Evolutionary conservation across 768 basidiomycete genomes (phyloP).

Genomic region (Naganishia vaughanmartiniae): DNA sequence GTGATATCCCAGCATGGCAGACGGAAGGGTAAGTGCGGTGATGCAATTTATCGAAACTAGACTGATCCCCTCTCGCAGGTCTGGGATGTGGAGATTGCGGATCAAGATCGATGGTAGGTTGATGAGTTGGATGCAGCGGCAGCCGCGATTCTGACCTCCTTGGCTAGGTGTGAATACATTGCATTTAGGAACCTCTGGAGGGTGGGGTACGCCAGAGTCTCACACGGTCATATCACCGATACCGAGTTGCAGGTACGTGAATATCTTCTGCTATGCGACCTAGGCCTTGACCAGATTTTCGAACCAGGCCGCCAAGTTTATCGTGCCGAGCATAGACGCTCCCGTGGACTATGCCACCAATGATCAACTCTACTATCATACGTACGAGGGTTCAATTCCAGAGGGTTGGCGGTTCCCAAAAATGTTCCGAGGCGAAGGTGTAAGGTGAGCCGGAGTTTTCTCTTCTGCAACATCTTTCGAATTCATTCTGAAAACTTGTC

Average conservation of each 20-base stretch:
- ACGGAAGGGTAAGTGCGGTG: constrained; percentile 41
- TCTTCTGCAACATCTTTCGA: neutral
- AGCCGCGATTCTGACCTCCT: constrained; percentile 64
- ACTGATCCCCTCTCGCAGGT: constrained; percentile 58
- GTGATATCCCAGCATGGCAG: constrained; percentile 26
- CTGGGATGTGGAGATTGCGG: constrained; percentile 22
- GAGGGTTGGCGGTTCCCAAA: constrained; percentile 52
- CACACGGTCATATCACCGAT: constrained; percentile 79
- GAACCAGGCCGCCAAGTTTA: constrained; percentile 71
- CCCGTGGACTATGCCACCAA: constrained; percentile 62
- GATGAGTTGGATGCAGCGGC: neutral
- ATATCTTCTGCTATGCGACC: neutral
- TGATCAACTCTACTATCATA: constrained; percentile 66
- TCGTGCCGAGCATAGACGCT: constrained; percentile 64
- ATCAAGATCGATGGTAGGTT: constrained; percentile 30
- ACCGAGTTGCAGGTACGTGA: constrained; percentile 65
- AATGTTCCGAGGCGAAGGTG: constrained; percentile 46
- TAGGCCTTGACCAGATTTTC: neutral
- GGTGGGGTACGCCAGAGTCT: constrained; percentile 67
- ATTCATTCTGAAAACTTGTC: neutral
- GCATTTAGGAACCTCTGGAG: constrained; percentile 63
- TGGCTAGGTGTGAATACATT: constrained; percentile 86
- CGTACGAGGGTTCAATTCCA: constrained; percentile 66
- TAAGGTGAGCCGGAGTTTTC: constrained; percentile 28
- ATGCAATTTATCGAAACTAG: constrained; percentile 68